Evolutionary conservation across 768 basidiomycete species (phyloP).

Genomic region (Melanogaster broomeanus): DNA sequence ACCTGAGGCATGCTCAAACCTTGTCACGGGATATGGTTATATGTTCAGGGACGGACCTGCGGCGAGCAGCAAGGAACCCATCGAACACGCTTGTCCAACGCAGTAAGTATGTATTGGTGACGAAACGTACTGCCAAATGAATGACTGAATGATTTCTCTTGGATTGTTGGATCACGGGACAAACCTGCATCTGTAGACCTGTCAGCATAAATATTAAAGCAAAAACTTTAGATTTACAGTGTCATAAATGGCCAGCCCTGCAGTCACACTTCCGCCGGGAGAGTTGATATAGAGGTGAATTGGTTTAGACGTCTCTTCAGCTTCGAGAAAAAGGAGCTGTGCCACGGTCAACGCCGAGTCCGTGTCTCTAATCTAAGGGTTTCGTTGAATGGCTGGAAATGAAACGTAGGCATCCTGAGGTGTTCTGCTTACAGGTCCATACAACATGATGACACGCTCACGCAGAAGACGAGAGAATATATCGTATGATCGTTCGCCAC

Average conservation of each 20-base stretch:
- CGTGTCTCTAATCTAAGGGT: conserved; percentile 78
- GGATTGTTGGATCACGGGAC: conserved; percentile 11
- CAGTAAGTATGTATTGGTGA: conserved; percentile 97
- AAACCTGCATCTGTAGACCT: conserved; percentile 70
- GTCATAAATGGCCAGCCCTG: conserved; percentile 96
- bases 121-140: conserved; percentile 71
- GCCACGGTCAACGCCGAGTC: conserved; percentile 88
- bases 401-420: conserved; percentile 7
- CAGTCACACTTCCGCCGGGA: conserved; percentile 94
- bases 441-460: conserved; percentile 94
- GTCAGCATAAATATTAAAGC: conserved; percentile 14
- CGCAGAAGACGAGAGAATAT: conserved; percentile 92
- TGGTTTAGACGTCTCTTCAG: conserved; percentile 91
- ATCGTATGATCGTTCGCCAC: conserved; percentile 90
- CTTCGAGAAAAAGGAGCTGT: conserved; percentile 93
- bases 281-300: conserved; percentile 98
- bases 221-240: conserved; percentile 59
- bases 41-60: conserved; percentile 51
- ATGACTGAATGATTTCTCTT: conserved; percentile 27
- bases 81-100: conserved; percentile 92
- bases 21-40: conserved; percentile 8
- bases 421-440: conserved; percentile 72
- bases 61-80: conserved; percentile 92
- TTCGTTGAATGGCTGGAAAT: conserved; percentile 12
- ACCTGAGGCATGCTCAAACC: conserved; percentile 38